Percentiles rank a stretch among this genome's conserved stretches.
Evolutionary conservation across 1,139 yeast genomes (phyloP).

Genomic region (Debaryomyces nepalensis): DNA sequence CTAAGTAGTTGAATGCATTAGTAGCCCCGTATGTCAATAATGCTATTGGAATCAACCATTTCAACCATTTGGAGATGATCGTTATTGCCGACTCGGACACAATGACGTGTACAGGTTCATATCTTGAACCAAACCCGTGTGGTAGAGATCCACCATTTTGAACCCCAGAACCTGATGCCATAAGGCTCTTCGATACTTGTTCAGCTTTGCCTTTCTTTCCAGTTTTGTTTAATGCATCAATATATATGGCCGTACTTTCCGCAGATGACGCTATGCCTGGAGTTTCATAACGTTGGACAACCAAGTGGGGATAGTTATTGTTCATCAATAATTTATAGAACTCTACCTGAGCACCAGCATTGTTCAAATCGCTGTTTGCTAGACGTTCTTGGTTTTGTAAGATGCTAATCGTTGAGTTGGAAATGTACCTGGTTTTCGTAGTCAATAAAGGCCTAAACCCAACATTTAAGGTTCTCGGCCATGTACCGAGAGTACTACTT

Average conservation of each 20-base stretch:
- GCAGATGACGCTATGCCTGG: conserved; percentile 83
- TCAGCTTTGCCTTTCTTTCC: conserved; percentile 84
- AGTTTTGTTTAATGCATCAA: conserved; percentile 75
- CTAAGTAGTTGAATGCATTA: conserved; percentile 73
- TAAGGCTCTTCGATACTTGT: conserved; percentile 44
- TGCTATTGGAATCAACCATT: conserved; percentile 87
- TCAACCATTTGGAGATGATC: conserved; percentile 82
- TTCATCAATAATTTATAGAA: conserved; percentile 75
- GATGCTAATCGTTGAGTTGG: conserved; percentile 34
- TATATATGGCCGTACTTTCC: conserved; percentile 77
- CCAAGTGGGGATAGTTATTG: conserved; percentile 89
- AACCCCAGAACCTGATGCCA: conserved; percentile 23
- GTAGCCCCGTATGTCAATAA: conserved; percentile 73
- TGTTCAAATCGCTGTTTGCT: conserved; percentile 74
- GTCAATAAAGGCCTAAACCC: conserved; percentile 5
- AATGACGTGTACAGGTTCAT: conserved; percentile 87
- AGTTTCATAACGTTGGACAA: conserved; percentile 88
- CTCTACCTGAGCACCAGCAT: conserved; percentile 75
- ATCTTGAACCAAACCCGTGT: conserved; percentile 52
- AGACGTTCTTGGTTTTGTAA: conserved; percentile 76
- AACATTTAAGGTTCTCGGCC: not conserved
- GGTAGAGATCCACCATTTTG: conserved; percentile 27
- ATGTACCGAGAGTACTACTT: not conserved
- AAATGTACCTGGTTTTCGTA: conserved; percentile 12
- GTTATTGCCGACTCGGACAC: conserved; percentile 83